Conservation (phyloP, 805 yeast species). For the Spathaspora hagerdaliae region DNA sequence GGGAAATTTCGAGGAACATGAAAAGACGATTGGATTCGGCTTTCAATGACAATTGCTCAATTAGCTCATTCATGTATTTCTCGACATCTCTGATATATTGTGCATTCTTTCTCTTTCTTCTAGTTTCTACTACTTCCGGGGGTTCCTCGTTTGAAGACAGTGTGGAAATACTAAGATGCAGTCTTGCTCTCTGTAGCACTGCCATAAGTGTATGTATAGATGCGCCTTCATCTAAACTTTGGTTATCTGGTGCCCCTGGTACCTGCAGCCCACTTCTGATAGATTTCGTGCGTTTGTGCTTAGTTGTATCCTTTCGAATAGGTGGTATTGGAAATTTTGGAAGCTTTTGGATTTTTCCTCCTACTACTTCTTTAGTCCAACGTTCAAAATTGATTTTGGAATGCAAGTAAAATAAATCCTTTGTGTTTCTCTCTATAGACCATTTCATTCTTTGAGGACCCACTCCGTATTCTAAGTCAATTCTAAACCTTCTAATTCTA, state of each 20-base stretch:
- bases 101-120: slow-evolving; percentile 24
- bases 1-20: slow-evolving; percentile 86
- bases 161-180: slow-evolving; percentile 23
- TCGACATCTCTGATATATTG: slow-evolving; percentile 50
- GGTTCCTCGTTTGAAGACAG: slow-evolving; percentile 16
- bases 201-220: background rate
- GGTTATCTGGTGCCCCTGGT: background rate
- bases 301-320: slow-evolving; percentile 10
- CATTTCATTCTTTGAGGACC: slow-evolving; percentile 76
- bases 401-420: slow-evolving; percentile 71
- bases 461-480: slow-evolving; percentile 88
- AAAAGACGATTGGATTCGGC: slow-evolving; percentile 82
- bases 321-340: slow-evolving; percentile 47
- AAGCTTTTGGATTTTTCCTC: slow-evolving; percentile 32
- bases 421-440: slow-evolving; percentile 69
- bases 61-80: slow-evolving; percentile 61
- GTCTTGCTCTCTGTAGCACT: slow-evolving; percentile 14
- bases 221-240: background rate
- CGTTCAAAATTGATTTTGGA: slow-evolving; percentile 55
- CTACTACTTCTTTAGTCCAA: slow-evolving; percentile 29
- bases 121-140: slow-evolving; percentile 27
- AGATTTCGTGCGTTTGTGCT: background rate
- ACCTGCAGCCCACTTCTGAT: background rate
- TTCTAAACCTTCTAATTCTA: slow-evolving; percentile 46
- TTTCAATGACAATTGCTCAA: slow-evolving; percentile 55